Evolutionary conservation across 768 basidiomycete genomes (phyloP).

Genomic region (Mycena epipterygia): DNA sequence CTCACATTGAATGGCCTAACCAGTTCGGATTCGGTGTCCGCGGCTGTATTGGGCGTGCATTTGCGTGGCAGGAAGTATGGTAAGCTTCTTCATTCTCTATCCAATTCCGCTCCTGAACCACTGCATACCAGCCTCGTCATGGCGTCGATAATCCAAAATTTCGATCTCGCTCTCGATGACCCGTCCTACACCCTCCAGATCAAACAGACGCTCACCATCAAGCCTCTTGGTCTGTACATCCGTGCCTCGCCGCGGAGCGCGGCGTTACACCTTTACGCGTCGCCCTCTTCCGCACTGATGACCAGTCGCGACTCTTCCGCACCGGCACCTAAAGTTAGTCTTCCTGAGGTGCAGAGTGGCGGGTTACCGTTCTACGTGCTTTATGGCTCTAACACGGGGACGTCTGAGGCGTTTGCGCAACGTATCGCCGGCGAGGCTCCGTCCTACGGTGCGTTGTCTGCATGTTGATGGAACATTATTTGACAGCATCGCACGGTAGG

Average conservation of each 20-base stretch:
- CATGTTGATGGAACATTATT: too few relatives aligned
- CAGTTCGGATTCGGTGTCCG: too few relatives aligned
- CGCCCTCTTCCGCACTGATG: conserved; percentile 1
- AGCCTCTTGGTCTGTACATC: conserved; percentile 57
- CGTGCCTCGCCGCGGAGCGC: conserved; percentile 52
- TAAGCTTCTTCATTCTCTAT: too few relatives aligned
- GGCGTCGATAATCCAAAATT: conserved; percentile 57
- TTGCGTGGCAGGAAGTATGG: too few relatives aligned
- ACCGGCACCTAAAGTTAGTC: too few relatives aligned
- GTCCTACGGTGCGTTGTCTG: neutral
- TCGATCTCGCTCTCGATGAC: conserved; percentile 58
- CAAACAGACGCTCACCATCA: conserved; percentile 61
- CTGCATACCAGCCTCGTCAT: conserved; percentile 45
- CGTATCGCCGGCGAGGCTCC: neutral
- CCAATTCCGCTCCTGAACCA: too few relatives aligned
- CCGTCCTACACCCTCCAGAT: conserved; percentile 59
- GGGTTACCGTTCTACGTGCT: neutral
- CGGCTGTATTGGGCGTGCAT: too few relatives aligned
- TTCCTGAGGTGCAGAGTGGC: too few relatives aligned
- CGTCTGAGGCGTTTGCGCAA: neutral
- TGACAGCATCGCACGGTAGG: too few relatives aligned
- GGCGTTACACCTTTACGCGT: conserved; percentile 29
- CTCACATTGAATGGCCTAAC: too few relatives aligned
- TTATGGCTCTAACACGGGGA: neutral
- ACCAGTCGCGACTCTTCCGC: neutral